Evolutionary conservation across 306 rosid species (phyloP).

Genomic region (Rosa lucieae): DNA sequence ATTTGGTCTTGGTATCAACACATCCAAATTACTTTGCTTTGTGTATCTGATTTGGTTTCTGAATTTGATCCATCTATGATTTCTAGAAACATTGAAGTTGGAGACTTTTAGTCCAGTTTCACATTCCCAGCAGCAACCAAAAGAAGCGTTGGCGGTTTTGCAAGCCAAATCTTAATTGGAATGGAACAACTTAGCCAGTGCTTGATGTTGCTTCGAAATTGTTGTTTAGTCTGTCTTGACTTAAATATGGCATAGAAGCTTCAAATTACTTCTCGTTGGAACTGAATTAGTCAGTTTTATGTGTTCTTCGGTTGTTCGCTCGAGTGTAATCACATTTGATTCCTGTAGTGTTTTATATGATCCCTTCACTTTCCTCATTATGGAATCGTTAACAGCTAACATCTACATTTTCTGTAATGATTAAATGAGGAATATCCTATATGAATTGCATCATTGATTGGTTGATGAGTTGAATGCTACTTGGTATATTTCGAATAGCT

Average conservation of each 20-base stretch:
- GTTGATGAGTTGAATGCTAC: too few species aligned
- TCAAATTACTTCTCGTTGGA: neutral
- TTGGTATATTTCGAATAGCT: too few species aligned
- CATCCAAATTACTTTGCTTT: neutral
- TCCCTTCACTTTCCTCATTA: neutral
- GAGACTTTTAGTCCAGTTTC: too few species aligned
- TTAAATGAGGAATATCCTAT: neutral
- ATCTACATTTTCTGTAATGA: neutral
- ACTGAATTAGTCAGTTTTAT: neutral
- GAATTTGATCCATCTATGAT: too few species aligned
- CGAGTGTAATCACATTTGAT: neutral
- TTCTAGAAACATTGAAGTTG: too few species aligned
- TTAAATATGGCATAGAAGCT: too few species aligned
- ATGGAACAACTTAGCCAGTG: too few species aligned
- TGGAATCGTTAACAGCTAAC: neutral
- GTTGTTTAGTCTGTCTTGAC: too few species aligned
- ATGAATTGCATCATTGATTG: neutral
- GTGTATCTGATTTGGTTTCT: neutral
- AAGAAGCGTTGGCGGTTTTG: too few species aligned
- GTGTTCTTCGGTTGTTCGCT: neutral
- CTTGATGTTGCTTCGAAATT: too few species aligned
- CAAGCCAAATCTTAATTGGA: too few species aligned
- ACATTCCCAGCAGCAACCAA: too few species aligned
- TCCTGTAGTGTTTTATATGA: neutral
- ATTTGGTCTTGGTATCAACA: neutral